A percentile compares a stretch with the other conserved stretches of the same genome.
These are phyloP conservation scores for Ophiostoma perfectum DNA, from an alignment of 2,329 filamentous ascomycete species.

Conservation along the genomic window DNA sequence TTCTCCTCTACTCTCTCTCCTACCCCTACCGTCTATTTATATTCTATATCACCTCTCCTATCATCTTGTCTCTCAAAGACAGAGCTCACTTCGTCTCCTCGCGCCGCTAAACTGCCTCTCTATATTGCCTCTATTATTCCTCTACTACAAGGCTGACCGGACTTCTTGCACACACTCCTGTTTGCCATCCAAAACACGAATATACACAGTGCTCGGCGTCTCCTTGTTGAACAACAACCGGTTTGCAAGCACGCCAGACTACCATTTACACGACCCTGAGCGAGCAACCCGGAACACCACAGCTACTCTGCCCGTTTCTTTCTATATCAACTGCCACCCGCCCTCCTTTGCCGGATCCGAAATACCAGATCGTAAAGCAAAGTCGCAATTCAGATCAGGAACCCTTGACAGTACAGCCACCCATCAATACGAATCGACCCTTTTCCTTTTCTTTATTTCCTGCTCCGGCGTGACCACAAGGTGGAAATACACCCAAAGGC, in stretches of 20 bases:
- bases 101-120: background rate
- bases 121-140: background rate
- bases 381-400: background rate
- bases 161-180: background rate
- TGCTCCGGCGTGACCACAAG: background rate
- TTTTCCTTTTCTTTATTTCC: background rate
- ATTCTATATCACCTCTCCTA: background rate
- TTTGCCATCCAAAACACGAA: background rate
- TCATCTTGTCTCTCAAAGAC: background rate
- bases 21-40: background rate
- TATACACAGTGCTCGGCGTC: slow-evolving; percentile 5
- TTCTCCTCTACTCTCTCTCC: background rate
- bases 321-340: slow-evolving; percentile 7
- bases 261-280: slow-evolving; percentile 1
- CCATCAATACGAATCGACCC: background rate
- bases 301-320: background rate
- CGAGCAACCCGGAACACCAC: background rate
- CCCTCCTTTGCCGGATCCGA: background rate
- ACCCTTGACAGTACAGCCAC: slow-evolving; percentile 9
- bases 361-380: slow-evolving; percentile 4
- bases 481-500: background rate
- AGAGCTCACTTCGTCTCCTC: background rate
- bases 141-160: background rate
- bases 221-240: background rate
- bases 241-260: background rate